Evolutionary conservation across 2,329 filamentous ascomycete species (phyloP).

Genomic region (Monosporascus sp.): DNA sequence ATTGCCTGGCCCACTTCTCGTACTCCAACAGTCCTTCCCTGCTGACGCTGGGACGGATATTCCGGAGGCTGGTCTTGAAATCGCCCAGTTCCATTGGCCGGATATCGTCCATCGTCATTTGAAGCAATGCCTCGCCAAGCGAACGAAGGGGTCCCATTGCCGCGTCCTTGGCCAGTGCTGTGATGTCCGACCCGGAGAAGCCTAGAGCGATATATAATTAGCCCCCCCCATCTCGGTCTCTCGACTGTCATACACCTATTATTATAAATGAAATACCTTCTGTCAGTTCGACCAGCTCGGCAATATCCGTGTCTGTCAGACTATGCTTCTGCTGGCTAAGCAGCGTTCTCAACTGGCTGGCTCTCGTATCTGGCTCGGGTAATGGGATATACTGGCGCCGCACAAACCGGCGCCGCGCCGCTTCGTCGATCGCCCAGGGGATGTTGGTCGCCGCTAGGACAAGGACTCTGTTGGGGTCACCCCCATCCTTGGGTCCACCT

Average conservation of each 20-base stretch:
- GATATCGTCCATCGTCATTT: slow-evolving; percentile 93
- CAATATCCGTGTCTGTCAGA: slow-evolving; percentile 66
- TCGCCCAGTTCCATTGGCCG: slow-evolving; percentile 77
- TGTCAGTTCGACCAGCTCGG: slow-evolving; percentile 69
- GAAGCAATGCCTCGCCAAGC: slow-evolving; percentile 80
- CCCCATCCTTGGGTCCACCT: slow-evolving; percentile 53
- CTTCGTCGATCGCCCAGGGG: slow-evolving; percentile 97
- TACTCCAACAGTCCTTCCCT: slow-evolving; percentile 79
- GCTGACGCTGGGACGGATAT: slow-evolving; percentile 86
- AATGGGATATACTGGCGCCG: slow-evolving; percentile 92
- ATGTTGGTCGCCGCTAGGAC: slow-evolving; percentile 94
- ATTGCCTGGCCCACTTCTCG: slow-evolving; percentile 90
- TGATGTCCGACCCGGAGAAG: slow-evolving; percentile 97
- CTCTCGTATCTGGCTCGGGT: slow-evolving; percentile 77
- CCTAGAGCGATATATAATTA: slow-evolving; percentile 43
- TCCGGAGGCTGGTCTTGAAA: slow-evolving; percentile 76
- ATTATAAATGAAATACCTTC: slow-evolving; percentile 55
- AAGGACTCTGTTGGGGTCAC: slow-evolving; percentile 81
- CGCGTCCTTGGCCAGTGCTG: slow-evolving; percentile 91
- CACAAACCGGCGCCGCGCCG: slow-evolving; percentile 84
- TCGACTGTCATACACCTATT: neutral
- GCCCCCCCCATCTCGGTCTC: too few relatives aligned
- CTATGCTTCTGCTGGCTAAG: slow-evolving; percentile 84
- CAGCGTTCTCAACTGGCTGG: slow-evolving; percentile 71
- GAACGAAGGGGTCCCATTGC: slow-evolving; percentile 94